phyloP scores from a whole-genome alignment of 2,329 filamentous ascomycete species.

The Lasiodiplodia sp. region DNA sequence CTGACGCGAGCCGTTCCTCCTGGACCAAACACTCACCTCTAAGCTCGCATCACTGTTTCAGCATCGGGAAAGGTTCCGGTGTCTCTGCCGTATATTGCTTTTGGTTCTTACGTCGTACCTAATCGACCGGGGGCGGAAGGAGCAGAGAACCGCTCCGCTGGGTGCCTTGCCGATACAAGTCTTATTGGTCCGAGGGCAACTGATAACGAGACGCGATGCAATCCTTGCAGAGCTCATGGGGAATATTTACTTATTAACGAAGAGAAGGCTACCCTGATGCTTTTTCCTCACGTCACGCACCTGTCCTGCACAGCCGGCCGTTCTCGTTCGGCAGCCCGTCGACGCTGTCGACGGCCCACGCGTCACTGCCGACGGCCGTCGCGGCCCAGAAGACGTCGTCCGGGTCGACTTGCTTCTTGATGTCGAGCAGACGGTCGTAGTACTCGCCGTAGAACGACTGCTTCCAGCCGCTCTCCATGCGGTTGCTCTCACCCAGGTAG shows the following conservation, averaged over 20 bases:
- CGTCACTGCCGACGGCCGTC: constrained; percentile 39
- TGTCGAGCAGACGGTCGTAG: constrained; percentile 33
- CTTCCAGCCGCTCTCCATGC: constrained; percentile 39
- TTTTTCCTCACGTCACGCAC: neutral
- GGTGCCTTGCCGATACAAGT: neutral
- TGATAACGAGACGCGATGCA: neutral
- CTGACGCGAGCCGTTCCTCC: neutral
- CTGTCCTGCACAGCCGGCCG: constrained; percentile 32
- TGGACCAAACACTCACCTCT: neutral
- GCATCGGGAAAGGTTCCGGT: neutral
- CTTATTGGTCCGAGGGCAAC: neutral
- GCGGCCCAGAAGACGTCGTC: constrained; percentile 36
- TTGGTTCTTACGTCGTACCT: neutral
- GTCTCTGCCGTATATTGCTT: neutral
- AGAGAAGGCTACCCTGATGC: too few relatives aligned
- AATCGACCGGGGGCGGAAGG: constrained; percentile 5
- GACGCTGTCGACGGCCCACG: constrained; percentile 35
- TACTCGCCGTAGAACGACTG: constrained; percentile 38
- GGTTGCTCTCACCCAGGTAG: constrained; percentile 43
- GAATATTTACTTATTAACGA: neutral
- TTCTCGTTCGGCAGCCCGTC: constrained; percentile 32
- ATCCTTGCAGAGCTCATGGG: neutral
- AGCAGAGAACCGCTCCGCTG: neutral
- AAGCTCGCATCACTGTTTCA: neutral
- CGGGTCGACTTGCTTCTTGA: constrained; percentile 40